Conservation (phyloP, 2,329 filamentous ascomycete genomes). For the Penicillium sclerotigenum region DNA sequence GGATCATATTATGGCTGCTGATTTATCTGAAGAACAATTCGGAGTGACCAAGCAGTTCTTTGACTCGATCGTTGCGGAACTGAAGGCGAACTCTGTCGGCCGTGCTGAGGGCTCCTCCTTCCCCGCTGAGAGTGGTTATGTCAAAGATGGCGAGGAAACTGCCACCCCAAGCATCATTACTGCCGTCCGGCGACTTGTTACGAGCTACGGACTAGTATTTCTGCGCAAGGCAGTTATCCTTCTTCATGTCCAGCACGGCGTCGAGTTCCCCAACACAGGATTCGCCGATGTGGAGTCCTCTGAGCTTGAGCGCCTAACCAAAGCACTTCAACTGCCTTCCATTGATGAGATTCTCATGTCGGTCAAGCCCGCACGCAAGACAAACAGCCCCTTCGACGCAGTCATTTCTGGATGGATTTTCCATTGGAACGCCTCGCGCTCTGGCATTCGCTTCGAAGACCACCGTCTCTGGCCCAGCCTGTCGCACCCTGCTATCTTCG, state of each 20-base stretch:
- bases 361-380: conserved; percentile 44
- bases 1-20: conserved; percentile 25
- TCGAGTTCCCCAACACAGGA: conserved; percentile 75
- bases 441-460: conserved; percentile 32
- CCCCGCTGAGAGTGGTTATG: conserved; percentile 38
- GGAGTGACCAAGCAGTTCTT: conserved; percentile 37
- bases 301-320: conserved; percentile 78
- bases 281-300: conserved; percentile 63
- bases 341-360: conserved; percentile 74
- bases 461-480: conserved; percentile 47
- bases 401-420: conserved; percentile 70
- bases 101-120: conserved; percentile 35
- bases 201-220: conserved; percentile 85
- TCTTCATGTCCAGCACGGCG: conserved; percentile 80
- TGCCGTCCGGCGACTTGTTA: conserved; percentile 48
- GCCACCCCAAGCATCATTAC: conserved; percentile 33
- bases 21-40: conserved; percentile 31
- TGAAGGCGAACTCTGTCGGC: conserved; percentile 37
- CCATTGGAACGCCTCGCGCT: conserved; percentile 39
- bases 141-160: conserved; percentile 38
- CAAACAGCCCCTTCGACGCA: conserved; percentile 44
- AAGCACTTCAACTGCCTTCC: conserved; percentile 69
- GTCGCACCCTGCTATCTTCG: conserved; percentile 87
- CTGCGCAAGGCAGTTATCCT: conserved; percentile 80
- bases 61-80: conserved; percentile 36